Evolutionary conservation across 306 rosid genomes (phyloP).

Genomic region (Coriaria nepalensis): DNA sequence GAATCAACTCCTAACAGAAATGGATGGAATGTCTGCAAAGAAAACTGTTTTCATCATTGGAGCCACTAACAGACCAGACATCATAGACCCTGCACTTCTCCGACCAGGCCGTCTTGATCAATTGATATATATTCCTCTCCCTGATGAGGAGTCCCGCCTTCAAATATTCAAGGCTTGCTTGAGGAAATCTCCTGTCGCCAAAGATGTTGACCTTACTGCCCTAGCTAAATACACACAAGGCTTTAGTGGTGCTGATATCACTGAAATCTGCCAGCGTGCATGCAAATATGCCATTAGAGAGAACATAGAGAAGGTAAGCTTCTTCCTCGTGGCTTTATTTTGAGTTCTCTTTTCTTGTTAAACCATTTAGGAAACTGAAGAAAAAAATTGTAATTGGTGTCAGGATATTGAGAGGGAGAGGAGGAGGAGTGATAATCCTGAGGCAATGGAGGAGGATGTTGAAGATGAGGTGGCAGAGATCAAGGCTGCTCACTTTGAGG

Average conservation of each 20-base stretch:
- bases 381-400: neutral
- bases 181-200: slow-evolving; percentile 21
- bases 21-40: slow-evolving; percentile 23
- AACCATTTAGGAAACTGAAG: too few species aligned
- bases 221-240: slow-evolving; percentile 19
- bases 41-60: slow-evolving; percentile 25
- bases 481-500: slow-evolving; percentile 19
- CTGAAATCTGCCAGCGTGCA: slow-evolving; percentile 24
- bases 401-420: slow-evolving; percentile 22
- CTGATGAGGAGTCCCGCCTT: slow-evolving; percentile 19
- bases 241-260: slow-evolving; percentile 24
- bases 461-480: slow-evolving; percentile 18
- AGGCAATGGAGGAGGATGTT: slow-evolving; percentile 22
- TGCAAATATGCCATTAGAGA: slow-evolving; percentile 26
- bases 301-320: slow-evolving; percentile 15
- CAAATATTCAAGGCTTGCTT: slow-evolving; percentile 23
- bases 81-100: slow-evolving; percentile 37
- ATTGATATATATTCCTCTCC: slow-evolving; percentile 22
- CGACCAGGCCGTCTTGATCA: slow-evolving; percentile 37
- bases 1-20: slow-evolving; percentile 22
- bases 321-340: neutral
- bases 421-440: slow-evolving; percentile 13
- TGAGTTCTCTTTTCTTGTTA: neutral
- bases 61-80: slow-evolving; percentile 38
- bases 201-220: slow-evolving; percentile 19